Base-by-base conservation (phyloP, 169 alveolate genomes). In the Cryptosporidium tyzzeri region DNA sequence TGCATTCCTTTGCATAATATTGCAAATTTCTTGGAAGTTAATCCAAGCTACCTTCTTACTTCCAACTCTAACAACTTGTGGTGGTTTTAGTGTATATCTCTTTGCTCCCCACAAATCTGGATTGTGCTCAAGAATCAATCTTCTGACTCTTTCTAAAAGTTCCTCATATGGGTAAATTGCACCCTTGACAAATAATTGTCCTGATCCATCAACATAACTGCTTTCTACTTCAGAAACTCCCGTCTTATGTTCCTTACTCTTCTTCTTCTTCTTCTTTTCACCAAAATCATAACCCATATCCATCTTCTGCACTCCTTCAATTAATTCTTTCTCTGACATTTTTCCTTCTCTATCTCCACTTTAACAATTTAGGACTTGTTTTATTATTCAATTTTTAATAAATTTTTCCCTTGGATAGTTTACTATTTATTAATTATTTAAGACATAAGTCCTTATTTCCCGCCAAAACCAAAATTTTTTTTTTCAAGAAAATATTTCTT, bases 21-120 rank as follows among this genome's bases (percentile, higher is more conserved):
- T 86, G 87, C 98, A 95, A 68, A 97, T 96, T 71, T 95, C 99
- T 53, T 95, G 95, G 93, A 97, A 97, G 94, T 97, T 97, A 70
- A 95, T 94, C 98, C 99, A 97, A 18, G 98, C 98, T 1, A 96
- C 98, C 93, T 96, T 97, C 93, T 96, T 97, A n/a, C 98, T 95
- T 35, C 99, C 99, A 3, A 97, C 98, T 21, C 98, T 93, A n/a
- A 96, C 98, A 41, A 97, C 97, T 71, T 97, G 97, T 6, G 99
- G 99, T 9, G 98, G 97, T 75, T 93, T 94, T 48, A 96, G 93
- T 21, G 97, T 95, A 87, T 95, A 95, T 39, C 97, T 91, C 92
- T 95, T 95, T 55, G 95, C 91, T 41, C 97, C 97, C 62, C 96
- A 92, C 41, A 96, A 80, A 71, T 95, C 97, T n/a, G 96, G 97